Evolutionary conservation across 305 asterid genomes (phyloP).

Genomic region (Fraxinus platypoda): DNA sequence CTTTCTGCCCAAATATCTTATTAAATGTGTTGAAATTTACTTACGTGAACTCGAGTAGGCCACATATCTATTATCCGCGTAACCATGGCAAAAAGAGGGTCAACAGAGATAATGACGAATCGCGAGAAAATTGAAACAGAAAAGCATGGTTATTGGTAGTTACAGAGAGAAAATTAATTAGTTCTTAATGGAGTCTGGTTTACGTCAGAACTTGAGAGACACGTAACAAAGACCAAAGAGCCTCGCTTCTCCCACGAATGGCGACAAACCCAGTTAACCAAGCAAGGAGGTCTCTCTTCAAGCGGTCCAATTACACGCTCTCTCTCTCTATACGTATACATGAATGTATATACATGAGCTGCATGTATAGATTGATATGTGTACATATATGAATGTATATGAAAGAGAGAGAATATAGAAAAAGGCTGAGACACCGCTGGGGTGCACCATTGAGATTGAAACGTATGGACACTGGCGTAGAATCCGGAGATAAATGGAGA

Average conservation of each 20-base stretch:
- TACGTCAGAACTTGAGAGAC: constrained; percentile 39
- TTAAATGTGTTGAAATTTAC: neutral
- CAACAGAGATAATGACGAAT: neutral
- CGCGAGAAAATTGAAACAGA: neutral
- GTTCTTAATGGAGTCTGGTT: constrained; percentile 9
- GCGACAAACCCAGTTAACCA: constrained; percentile 32
- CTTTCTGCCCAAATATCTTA: no score
- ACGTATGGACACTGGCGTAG: constrained; percentile 64
- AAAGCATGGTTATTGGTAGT: constrained; percentile 9
- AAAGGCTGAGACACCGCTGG: constrained; percentile 48
- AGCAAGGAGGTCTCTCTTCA: constrained; percentile 14
- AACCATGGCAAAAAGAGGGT: neutral
- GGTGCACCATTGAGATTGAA: constrained; percentile 47
- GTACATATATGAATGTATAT: neutral
- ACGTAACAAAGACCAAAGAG: constrained; percentile 34
- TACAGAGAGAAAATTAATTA: neutral
- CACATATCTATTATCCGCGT: neutral
- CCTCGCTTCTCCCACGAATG: constrained; percentile 45
- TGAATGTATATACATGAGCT: neutral
- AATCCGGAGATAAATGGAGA: constrained; percentile 53
- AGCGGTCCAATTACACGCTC: constrained; percentile 29
- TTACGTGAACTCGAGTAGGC: neutral
- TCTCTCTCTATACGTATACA: constrained; percentile 20
- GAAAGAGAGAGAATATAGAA: constrained; percentile 40
- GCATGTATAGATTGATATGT: neutral